These are phyloP conservation scores for Leishmania aethiopica DNA, from an alignment of 208 protist species.

Conservation along the genomic window DNA sequence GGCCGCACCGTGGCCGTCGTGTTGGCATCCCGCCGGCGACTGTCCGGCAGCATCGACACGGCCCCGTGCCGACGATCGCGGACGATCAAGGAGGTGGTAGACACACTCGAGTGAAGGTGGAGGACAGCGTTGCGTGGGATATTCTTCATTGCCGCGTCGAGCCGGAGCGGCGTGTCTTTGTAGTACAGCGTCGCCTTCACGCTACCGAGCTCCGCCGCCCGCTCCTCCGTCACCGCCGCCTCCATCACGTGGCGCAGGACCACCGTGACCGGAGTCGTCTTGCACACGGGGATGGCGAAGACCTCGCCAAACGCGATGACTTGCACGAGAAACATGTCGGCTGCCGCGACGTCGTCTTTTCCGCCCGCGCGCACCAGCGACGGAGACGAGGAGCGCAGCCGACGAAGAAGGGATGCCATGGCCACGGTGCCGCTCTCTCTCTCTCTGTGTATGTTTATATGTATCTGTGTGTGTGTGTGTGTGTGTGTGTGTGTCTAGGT, in stretches of 20 bases:
- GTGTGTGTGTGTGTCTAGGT: not conserved
- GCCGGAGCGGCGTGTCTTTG: conserved; percentile 35
- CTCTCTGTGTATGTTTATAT: not conserved
- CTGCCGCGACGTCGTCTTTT: not conserved
- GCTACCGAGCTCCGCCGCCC: conserved; percentile 27
- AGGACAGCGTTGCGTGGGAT: conserved; percentile 43
- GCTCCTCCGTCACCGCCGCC: conserved; percentile 34
- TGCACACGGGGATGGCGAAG: conserved; percentile 44
- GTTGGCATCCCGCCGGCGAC: conserved; percentile 15
- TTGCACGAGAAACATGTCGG: conserved; percentile 21
- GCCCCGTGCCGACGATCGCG: conserved; percentile 16
- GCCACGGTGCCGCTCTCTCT: not conserved
- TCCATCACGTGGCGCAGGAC: conserved; percentile 55
- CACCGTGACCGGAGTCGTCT: conserved; percentile 33
- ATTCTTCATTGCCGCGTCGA: conserved; percentile 36
- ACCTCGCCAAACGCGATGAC: conserved; percentile 28
- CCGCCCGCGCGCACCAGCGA: conserved; percentile 1
- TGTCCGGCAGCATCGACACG: conserved; percentile 19
- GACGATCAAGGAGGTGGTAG: conserved; percentile 26
- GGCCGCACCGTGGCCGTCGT: conserved; percentile 35
- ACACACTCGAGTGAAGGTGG: conserved; percentile 54
- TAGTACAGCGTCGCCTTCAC: conserved; percentile 50
- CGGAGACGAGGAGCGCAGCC: conserved; percentile 8
- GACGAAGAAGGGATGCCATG: conserved; percentile 13
- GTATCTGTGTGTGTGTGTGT: not conserved